Evolutionary conservation across 2,329 filamentous ascomycete species (phyloP).

Genomic region (Dissoconium aciculare): DNA sequence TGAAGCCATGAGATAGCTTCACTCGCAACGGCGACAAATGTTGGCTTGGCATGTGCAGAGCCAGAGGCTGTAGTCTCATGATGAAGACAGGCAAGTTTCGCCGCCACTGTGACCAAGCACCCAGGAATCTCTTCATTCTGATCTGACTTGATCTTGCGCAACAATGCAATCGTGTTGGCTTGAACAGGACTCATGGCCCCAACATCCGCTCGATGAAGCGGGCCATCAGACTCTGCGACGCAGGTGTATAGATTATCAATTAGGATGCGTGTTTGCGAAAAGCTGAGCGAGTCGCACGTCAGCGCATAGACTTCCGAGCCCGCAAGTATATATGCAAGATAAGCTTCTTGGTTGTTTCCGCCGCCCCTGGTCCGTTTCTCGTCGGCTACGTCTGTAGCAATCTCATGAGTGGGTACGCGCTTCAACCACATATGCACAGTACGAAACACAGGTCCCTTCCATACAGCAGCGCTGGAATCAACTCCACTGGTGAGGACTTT

Average conservation of each 20-base stretch:
- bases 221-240: conserved; percentile 53
- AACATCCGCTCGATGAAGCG: conserved; percentile 54
- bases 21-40: conserved; percentile 81
- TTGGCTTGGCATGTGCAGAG: conserved; percentile 40
- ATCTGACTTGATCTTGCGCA: conserved; percentile 54
- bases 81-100: conserved; percentile 56
- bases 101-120: conserved; percentile 52
- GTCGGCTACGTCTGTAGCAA: conserved; percentile 7
- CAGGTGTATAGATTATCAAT: conserved; percentile 56
- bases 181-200: conserved; percentile 63
- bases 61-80: conserved; percentile 32
- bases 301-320: conserved; percentile 67
- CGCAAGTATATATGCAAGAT: conserved; percentile 69
- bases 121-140: conserved; percentile 46
- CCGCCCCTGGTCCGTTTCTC: conserved; percentile 6
- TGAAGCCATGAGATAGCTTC: conserved; percentile 59
- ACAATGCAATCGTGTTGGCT: conserved; percentile 49
- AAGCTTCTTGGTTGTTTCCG: conserved; percentile 55
- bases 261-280: conserved; percentile 50
- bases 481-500: conserved; percentile 26
- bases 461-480: conserved; percentile 9
- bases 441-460: conserved; percentile 17
- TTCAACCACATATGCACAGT: conserved; percentile 21
- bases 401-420: conserved; percentile 11
- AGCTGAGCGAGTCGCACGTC: conserved; percentile 47